Evolutionary conservation across 352 stramenopile species (phyloP), one percentile per base, ranked within the genome.

Genomic region (Albugo laibachii): DNA sequence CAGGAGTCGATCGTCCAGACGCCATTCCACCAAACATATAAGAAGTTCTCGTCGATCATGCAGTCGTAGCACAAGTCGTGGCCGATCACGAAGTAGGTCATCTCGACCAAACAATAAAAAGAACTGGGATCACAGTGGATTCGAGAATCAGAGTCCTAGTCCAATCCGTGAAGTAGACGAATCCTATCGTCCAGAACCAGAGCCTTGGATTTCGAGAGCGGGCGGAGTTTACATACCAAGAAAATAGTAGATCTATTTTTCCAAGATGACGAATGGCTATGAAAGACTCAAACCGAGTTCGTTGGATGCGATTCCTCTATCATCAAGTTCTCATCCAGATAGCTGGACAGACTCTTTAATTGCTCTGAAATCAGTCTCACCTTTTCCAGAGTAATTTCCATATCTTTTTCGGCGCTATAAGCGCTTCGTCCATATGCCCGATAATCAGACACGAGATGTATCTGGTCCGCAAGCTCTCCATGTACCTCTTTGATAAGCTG

Each of bases 401-500:
- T 62, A 60, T 87, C 74, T 47, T 86, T 86, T 50, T 91, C 77
- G 19, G 74, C 66, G 52, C 77, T 75, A 54, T 91, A 91, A 42
- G 74, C 81, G 57, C 74, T 87, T 50, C 77, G 74, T 20, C 69
- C 72, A 53, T 79, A 91, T 12, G 63, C 79, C 45, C 77, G 77
- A 54, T 91, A 91, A 58, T 91, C 72, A 43, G 72, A 80, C 27
- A 91, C 77, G 14, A 91, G 53, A 58, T 91, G 77, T 51, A 86
- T 81, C 55, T 91, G 73, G 56, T 66, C 69, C 13, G 74, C 77
- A 15, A 91, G 62, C 50, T 91, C 77, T 6, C 66, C 65, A 62
- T 91, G 77, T 50, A 91, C 82, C 54, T 85, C 72, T 47, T 80
- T 71, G n/a, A 91, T 66, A 40, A 87, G 67, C 61, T 87, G 77